Base-by-base conservation (phyloP, 331 rosid species). In the Cucumis variabilis region DNA sequence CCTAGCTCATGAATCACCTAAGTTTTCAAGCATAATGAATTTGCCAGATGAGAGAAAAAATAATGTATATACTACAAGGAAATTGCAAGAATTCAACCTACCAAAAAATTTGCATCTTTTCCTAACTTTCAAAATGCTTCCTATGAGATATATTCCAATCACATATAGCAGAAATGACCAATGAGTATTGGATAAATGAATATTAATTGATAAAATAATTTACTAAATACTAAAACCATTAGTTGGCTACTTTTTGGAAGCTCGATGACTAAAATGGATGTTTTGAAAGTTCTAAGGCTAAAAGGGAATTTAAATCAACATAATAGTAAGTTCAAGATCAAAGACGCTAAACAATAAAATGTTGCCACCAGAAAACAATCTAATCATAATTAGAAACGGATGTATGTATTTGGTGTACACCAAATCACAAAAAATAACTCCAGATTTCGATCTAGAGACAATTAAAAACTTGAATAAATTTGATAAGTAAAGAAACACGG, bases 1-100 rank as follows among this genome's bases (percentile, higher is more conserved):
- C 84, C 90, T 46, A 92, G 82, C 75, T 90, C 91, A 82, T 46
- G n/a, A 83, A 94, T 88, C 27, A 95, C 90, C 98, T 96, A 88
- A 51, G 86, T n/a, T 51, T 53, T 81, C 78, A n/a, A 50, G 53
- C 53, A 48, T 2, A 48, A 48, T 48, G 53, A 9, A 27, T 14
- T 65, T n/a, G 5, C 76, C 33, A 83, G 33, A 72, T 41, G 41
- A 71, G 77, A 71, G 19, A 33, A 33, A 9, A 24, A 17, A 17
- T 33, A 2, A 33, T 33, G 50, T 10, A 19, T 72, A 19, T 9
- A 71, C 17, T 71, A 11, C 41, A 67, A 67, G 24, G 30, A 25
- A 37, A 27, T 68, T 16, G 15, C 27, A 0, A 25, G 4, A 24
- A 68, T 70, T 53, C 19, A 13, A 14, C 70, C 1, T 12, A 66